A percentile compares a stretch with the other conserved stretches of the same genome.
phyloP scores from a whole-genome alignment of 371 early-diverging fungal genomes.

The Blakeslea trispora region DNA sequence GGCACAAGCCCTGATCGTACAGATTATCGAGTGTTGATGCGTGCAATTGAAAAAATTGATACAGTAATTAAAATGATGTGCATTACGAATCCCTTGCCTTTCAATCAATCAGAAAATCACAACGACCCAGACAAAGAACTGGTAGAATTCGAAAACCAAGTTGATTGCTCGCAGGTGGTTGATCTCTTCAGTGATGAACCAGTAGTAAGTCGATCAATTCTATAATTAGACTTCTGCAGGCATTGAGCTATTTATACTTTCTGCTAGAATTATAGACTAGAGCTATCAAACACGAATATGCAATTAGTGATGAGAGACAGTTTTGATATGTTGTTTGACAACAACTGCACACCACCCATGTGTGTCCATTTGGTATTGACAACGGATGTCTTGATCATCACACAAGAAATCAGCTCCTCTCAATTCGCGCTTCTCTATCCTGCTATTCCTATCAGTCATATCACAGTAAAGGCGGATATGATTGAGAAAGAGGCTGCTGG shows the following conservation, averaged over 20 bases:
- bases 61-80: slow-evolving; percentile 34
- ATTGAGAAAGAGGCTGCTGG: slow-evolving; percentile 27
- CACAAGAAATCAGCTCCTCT: slow-evolving; percentile 10
- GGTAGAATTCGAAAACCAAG: slow-evolving; percentile 20
- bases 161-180: slow-evolving; percentile 32
- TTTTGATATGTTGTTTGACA: slow-evolving; percentile 21
- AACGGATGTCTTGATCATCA: slow-evolving; percentile 24
- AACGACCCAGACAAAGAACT: slow-evolving; percentile 8
- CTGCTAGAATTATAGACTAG: slow-evolving; percentile 28
- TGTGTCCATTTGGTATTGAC: slow-evolving; percentile 25
- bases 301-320: slow-evolving; percentile 27
- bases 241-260: not conserved
- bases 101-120: slow-evolving; percentile 12
- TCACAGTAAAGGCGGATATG: slow-evolving; percentile 19
- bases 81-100: slow-evolving; percentile 8
- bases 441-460: slow-evolving; percentile 22
- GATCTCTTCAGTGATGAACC: slow-evolving; percentile 31
- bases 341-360: slow-evolving; percentile 13
- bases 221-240: not conserved
- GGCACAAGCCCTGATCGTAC: slow-evolving; percentile 40
- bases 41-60: slow-evolving; percentile 44
- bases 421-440: slow-evolving; percentile 26
- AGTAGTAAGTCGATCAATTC: slow-evolving; percentile 19
- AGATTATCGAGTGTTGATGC: slow-evolving; percentile 38
- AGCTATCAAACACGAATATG: slow-evolving; percentile 12